Evolutionary conservation across 805 yeast genomes (phyloP).

Genomic region (Zygosaccharomyces bailii): DNA sequence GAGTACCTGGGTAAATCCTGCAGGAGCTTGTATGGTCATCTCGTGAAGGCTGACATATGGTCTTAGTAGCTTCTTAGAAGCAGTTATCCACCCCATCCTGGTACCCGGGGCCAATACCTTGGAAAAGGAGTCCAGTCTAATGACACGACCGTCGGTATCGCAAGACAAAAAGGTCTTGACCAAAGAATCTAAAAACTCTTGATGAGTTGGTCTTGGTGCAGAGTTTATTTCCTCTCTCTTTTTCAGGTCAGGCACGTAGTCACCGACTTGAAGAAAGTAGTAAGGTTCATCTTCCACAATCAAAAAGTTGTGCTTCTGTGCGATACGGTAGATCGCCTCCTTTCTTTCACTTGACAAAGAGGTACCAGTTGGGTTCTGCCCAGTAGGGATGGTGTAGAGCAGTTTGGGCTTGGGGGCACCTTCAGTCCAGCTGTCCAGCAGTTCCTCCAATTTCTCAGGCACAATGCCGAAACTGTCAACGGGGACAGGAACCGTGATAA

Average conservation of each 20-base stretch:
- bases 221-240: conserved; percentile 28
- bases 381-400: conserved; percentile 88
- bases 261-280: conserved; percentile 91
- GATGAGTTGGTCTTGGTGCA: conserved; percentile 43
- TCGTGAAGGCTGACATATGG: conserved; percentile 71
- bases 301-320: conserved; percentile 80
- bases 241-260: conserved; percentile 50
- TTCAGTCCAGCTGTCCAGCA: conserved; percentile 68
- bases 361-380: conserved; percentile 97
- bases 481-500: conserved; percentile 64
- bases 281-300: conserved; percentile 96
- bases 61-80: conserved; percentile 60
- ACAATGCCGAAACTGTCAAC: conserved; percentile 77
- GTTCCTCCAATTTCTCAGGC: conserved; percentile 61
- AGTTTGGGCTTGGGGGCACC: conserved; percentile 70
- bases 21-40: conserved; percentile 73
- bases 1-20: conserved; percentile 75
- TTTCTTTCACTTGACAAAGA: conserved; percentile 77
- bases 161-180: conserved; percentile 71
- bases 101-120: conserved; percentile 90
- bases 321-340: conserved; percentile 65
- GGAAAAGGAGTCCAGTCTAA: conserved; percentile 86
- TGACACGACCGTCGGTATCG: conserved; percentile 85
- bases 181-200: conserved; percentile 61
- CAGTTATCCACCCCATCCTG: conserved; percentile 87